Evolutionary conservation across 164 flowering plant species (phyloP).

Genomic region (Nymphaea thermarum): DNA sequence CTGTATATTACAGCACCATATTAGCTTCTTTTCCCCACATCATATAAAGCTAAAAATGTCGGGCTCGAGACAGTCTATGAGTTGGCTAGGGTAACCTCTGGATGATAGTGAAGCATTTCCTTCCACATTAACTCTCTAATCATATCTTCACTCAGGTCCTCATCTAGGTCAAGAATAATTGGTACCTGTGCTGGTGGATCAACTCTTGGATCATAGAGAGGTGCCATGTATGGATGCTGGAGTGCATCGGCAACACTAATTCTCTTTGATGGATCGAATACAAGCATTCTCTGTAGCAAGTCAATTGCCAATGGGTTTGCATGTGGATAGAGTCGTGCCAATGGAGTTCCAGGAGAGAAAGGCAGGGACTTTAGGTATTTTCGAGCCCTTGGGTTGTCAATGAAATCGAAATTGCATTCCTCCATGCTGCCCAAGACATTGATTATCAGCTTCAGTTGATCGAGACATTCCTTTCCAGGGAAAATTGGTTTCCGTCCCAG

Average conservation of each 20-base stretch:
- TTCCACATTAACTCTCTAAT: constrained; percentile 86
- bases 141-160: constrained; percentile 60
- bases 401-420: constrained; percentile 32
- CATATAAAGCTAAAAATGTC: not conserved
- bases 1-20: not conserved
- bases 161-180: constrained; percentile 62
- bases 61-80: not conserved
- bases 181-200: constrained; percentile 15
- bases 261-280: constrained; percentile 42
- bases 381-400: not conserved
- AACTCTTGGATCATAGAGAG: constrained; percentile 13
- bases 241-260: constrained; percentile 27
- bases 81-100: constrained; percentile 26
- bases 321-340: not conserved
- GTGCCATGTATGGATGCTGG: constrained; percentile 18
- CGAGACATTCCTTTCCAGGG: constrained; percentile 85
- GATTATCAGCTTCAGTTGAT: constrained; percentile 78
- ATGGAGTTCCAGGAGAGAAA: not conserved
- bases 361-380: not conserved
- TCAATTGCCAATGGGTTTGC: not conserved
- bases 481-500: constrained; percentile 84
- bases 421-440: constrained; percentile 70
- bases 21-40: not conserved
- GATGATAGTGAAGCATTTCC: constrained; percentile 84
- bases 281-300: constrained; percentile 28